Evolutionary conservation across 192 early-diverging fungal species (phyloP), one percentile per base, ranked within the genome.

Genomic region (Phycomyces nitens): DNA sequence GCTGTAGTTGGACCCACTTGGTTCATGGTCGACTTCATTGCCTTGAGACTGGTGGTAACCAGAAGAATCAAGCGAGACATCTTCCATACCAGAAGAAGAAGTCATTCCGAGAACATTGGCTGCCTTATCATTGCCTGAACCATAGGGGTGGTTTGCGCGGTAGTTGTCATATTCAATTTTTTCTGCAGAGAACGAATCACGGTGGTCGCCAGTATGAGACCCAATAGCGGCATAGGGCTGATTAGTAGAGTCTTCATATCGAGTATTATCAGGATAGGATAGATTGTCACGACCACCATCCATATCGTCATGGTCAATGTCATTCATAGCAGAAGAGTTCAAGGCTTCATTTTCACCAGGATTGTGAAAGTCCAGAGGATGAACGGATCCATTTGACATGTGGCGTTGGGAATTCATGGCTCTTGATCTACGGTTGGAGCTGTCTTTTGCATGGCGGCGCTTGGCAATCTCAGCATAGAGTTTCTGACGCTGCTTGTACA

Each of bases 391-490:
- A 27, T n/a, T 27, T 6, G 60, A 62, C 5, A 34, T 14, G 5
- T 47, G 2, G 27, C 60, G 49, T 51, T 21, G 49, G 5, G 60
- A 29, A 9, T 58, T 39, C 10, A 2, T 26, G 39, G 24, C 6
- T 38, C 27, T 7, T 41, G 58, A 50, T 3, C 44, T 22, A 29
- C 39, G 50, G 6, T 24, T 53, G 5, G 24, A 24, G 4, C 41
- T 53, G 16, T 26, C 34, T 55, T 23, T 41, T 7, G 40, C 41
- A 34, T 23, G 52, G 1, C 43, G 50, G 16, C 66, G 47, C 47
- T 68, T 68, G 6, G 66, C 34, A 38, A 68, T 68, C 21, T 61
- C 59, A 38, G 39, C 53, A 50, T 62, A 68, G 3, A 68, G 21
- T 39, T 49, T 53, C 39, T 68, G 66, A 3, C 66, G 66, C 15